Percentiles rank a stretch among this genome's conserved stretches.
Evolutionary conservation across 805 yeast species (phyloP).

Genomic region (Candida arabinofermentans): DNA sequence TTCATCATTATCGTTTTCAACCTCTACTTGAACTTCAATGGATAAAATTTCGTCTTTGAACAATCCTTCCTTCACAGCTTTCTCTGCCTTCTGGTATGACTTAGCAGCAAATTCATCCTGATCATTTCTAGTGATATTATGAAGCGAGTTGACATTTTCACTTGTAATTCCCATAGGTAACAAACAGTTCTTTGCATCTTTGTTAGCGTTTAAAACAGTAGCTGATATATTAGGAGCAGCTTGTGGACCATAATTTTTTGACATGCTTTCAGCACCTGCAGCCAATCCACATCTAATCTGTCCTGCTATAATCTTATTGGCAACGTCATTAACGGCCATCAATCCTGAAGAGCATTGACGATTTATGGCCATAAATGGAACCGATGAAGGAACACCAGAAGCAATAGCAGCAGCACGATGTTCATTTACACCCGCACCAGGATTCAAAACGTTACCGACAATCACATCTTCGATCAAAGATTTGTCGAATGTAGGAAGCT

Average conservation of each 20-base stretch:
- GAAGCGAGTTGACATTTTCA: constrained; percentile 80
- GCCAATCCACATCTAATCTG: constrained; percentile 91
- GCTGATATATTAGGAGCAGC: constrained; percentile 62
- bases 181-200: constrained; percentile 66
- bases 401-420: constrained; percentile 89
- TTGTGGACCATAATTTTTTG: constrained; percentile 80
- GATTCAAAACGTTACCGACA: constrained; percentile 87
- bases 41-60: constrained; percentile 91
- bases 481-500: constrained; percentile 44
- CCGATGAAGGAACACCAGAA: constrained; percentile 81
- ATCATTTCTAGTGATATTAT: constrained; percentile 55
- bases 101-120: constrained; percentile 90
- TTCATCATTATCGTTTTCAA: constrained; percentile 54
- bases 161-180: constrained; percentile 97
- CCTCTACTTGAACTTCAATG: constrained; percentile 54
- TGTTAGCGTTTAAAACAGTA: constrained; percentile 34
- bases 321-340: constrained; percentile 85
- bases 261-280: constrained; percentile 92
- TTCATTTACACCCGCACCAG: constrained; percentile 93
- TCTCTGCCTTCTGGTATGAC: constrained; percentile 81
- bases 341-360: constrained; percentile 95
- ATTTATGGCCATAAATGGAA: constrained; percentile 80
- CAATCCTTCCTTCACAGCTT: constrained; percentile 64
- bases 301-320: constrained; percentile 80
- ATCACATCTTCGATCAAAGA: constrained; percentile 74